Evolutionary conservation across 2,329 filamentous ascomycete genomes (phyloP), one percentile per base, ranked within the genome.

Genomic region (Periglandula ipomoeae): DNA sequence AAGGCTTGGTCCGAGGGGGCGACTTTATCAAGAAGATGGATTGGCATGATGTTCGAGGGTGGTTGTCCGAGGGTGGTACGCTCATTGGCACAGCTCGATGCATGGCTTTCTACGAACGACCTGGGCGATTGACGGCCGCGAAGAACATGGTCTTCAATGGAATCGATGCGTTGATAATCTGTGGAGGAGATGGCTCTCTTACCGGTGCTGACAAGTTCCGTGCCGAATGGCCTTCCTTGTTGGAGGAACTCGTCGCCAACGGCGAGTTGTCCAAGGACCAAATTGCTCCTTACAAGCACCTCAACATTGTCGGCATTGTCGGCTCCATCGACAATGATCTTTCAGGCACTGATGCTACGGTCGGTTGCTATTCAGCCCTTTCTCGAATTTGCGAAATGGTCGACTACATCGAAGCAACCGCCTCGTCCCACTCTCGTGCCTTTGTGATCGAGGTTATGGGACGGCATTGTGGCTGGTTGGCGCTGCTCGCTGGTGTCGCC

Each of bases 401-500:
- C 50, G 93, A 98, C 71, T 91, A 89, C 62, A 95, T 98, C 58
- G 91, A 98, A 68, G 90, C 91, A 19, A 97, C 93, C 0, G 91
- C 91, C 46, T 85, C 84, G 34, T 96, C 90, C 24, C 93, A 98
- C 68, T 94, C 95, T 55, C 79, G 93, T 59, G 93, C 93, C 35
- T 98, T 98, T 67, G 90, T 98, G 50, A 87, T 98, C 53, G 93
- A 96, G 67, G 93, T 98, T 60, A 98, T 98, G 93, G 93, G 93
- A 44, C 80, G 93, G 51, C 91, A 98, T 70, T 98, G 93, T 65
- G 93, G 93, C 53, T 98, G 93, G 93, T 75, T 98, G 53, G 93
- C 93, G 37, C 77, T 98, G 53, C 96, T 97, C 85, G 86, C 91
- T 13, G 91, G 90, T 60, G 90, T 98, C 51, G 90, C 88, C 50